Percentiles rank a stretch among this genome's conserved stretches.
These are phyloP conservation scores for Cordyceps sp. DNA, from an alignment of 2,329 filamentous ascomycete genomes.

Conservation along the genomic window DNA sequence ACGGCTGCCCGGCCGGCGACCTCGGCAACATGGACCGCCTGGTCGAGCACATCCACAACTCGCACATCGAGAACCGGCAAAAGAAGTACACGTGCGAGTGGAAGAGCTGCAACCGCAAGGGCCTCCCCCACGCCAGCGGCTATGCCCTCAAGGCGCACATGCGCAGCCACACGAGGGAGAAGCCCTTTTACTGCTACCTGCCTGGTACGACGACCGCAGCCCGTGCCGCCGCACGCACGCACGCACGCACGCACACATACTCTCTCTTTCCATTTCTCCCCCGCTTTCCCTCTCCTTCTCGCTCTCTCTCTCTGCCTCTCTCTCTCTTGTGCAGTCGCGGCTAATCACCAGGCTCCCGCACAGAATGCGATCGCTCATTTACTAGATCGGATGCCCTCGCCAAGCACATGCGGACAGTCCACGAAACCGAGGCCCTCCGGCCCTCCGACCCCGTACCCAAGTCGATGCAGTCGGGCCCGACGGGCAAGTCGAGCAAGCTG, in stretches of 20 bases:
- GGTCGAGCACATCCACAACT: slow-evolving; percentile 74
- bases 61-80: slow-evolving; percentile 82
- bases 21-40: slow-evolving; percentile 66
- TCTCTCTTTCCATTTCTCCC: too few relatives aligned
- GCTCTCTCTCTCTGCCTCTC: neutral
- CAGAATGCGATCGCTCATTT: slow-evolving; percentile 94
- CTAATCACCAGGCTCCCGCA: too few relatives aligned
- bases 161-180: slow-evolving; percentile 94
- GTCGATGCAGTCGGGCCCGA: slow-evolving; percentile 35
- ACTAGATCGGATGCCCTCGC: slow-evolving; percentile 89
- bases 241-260: too few relatives aligned
- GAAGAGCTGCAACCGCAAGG: slow-evolving; percentile 77
- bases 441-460: slow-evolving; percentile 61
- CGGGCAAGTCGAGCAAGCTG: slow-evolving; percentile 32
- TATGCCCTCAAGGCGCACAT: slow-evolving; percentile 96
- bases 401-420: slow-evolving; percentile 97
- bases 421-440: slow-evolving; percentile 88
- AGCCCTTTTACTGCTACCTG: slow-evolving; percentile 91
- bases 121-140: slow-evolving; percentile 80
- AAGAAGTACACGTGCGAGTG: slow-evolving; percentile 99
- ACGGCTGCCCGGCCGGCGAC: slow-evolving; percentile 55
- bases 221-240: too few relatives aligned
- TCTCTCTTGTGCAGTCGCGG: neutral
- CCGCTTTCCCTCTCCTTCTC: neutral
- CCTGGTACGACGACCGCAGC: too few relatives aligned